Conservation (phyloP, 2,329 filamentous ascomycete species). For the Colletotrichum sp. region DNA sequence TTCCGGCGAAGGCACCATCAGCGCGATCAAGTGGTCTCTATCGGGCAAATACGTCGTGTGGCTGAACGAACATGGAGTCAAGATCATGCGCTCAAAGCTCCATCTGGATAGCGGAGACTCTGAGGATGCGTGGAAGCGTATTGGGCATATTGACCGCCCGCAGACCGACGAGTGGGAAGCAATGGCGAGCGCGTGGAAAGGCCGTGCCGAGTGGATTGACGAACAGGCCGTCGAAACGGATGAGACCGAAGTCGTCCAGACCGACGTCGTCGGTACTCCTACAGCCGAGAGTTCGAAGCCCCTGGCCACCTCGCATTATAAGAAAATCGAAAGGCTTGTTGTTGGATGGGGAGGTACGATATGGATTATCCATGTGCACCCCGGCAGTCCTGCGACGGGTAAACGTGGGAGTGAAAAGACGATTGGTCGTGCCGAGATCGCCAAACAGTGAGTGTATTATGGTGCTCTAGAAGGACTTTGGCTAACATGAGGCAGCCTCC, state of each 20-base stretch:
- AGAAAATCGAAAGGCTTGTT: slow-evolving; percentile 76
- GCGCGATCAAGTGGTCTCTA: slow-evolving; percentile 91
- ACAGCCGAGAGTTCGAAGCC: slow-evolving; percentile 53
- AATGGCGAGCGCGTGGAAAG: slow-evolving; percentile 96
- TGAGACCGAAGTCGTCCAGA: slow-evolving; percentile 52
- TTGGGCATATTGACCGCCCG: slow-evolving; percentile 90
- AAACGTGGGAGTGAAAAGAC: slow-evolving; percentile 73
- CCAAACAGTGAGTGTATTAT: slow-evolving; percentile 76
- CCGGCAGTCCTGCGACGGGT: slow-evolving; percentile 70
- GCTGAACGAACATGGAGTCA: slow-evolving; percentile 97
- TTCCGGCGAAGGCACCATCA: slow-evolving; percentile 90
- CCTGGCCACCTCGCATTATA: slow-evolving; percentile 51
- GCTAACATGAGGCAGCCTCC: slow-evolving; percentile 64
- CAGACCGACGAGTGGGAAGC: slow-evolving; percentile 90
- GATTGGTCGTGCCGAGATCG: slow-evolving; percentile 84
- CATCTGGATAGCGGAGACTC: slow-evolving; percentile 77
- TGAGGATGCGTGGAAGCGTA: slow-evolving; percentile 91
- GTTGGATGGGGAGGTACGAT: slow-evolving; percentile 96
- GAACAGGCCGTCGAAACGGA: slow-evolving; percentile 79
- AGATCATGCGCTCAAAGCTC: slow-evolving; percentile 92
- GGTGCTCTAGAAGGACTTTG: too few species aligned
- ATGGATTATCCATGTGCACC: slow-evolving; percentile 92
- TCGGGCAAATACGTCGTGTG: slow-evolving; percentile 92
- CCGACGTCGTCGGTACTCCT: slow-evolving; percentile 42
- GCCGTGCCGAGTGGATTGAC: slow-evolving; percentile 90